Conservation (phyloP, 2,329 filamentous ascomycete genomes). For the Diaporthe citrichinensis region DNA sequence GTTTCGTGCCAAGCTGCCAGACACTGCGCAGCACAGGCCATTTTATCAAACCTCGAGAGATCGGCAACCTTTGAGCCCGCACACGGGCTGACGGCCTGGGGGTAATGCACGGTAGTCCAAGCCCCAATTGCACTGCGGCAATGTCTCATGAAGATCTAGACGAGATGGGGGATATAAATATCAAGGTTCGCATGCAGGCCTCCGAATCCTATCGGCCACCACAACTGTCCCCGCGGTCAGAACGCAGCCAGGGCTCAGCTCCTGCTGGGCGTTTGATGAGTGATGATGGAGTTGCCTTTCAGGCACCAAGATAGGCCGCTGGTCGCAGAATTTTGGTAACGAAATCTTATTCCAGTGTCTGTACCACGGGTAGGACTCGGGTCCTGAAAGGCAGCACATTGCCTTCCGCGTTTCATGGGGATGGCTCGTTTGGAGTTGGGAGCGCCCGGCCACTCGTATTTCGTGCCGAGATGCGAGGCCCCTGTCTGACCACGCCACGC, state of each 20-base stretch:
- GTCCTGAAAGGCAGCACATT: neutral
- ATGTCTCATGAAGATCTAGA: neutral
- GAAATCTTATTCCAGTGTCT: slow-evolving; percentile 1
- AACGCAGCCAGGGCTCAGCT: neutral
- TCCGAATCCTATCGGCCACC: neutral
- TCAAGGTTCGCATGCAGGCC: neutral
- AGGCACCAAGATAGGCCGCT: slow-evolving; percentile 9
- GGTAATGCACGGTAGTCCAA: neutral
- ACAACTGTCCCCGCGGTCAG: slow-evolving; percentile 4
- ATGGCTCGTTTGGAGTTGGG: slow-evolving; percentile 27
- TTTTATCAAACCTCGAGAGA: neutral
- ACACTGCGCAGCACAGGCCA: slow-evolving; percentile 20
- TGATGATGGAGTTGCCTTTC: slow-evolving; percentile 2
- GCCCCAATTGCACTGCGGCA: neutral
- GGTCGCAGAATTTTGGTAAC: neutral
- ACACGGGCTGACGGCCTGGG: no score
- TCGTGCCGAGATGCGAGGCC: neutral
- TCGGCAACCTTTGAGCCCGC: slow-evolving; percentile 20
- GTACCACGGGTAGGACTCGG: neutral
- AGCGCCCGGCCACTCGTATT: slow-evolving; percentile 7
- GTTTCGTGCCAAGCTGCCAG: slow-evolving; percentile 25
- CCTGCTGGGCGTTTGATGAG: neutral
- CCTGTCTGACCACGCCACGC: slow-evolving; percentile 17
- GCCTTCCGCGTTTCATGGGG: slow-evolving; percentile 19
- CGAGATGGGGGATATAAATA: slow-evolving; percentile 3